Percentiles rank a stretch among this genome's conserved stretches.
Conservation (phyloP, 169 alveolate species). For the Miamiensis avidus region DNA sequence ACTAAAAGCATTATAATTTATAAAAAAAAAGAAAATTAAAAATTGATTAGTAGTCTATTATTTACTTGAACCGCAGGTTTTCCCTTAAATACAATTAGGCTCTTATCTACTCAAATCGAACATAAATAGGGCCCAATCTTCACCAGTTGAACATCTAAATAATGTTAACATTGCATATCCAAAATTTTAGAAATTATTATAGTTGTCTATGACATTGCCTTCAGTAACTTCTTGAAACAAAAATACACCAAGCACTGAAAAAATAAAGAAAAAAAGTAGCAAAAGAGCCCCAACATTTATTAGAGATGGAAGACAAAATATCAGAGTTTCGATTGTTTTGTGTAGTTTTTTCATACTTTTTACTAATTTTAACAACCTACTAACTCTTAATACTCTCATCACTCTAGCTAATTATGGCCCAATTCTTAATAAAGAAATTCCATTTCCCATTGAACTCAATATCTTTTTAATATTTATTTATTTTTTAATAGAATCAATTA, state of each 20-base stretch:
- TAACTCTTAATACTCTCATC: slow-evolving; percentile 63
- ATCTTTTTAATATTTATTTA: slow-evolving; percentile 39
- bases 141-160: slow-evolving; percentile 72
- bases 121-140: slow-evolving; percentile 65
- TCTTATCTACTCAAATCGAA: slow-evolving; percentile 15
- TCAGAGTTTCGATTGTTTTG: slow-evolving; percentile 62
- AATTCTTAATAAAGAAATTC: slow-evolving; percentile 47
- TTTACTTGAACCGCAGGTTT: slow-evolving; percentile 6
- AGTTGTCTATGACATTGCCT: slow-evolving; percentile 63
- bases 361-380: slow-evolving; percentile 61
- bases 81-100: neutral
- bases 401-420: slow-evolving; percentile 53
- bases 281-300: slow-evolving; percentile 54
- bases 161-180: slow-evolving; percentile 62
- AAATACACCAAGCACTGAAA: slow-evolving; percentile 66
- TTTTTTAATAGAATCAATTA: neutral
- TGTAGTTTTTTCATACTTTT: slow-evolving; percentile 61
- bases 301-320: slow-evolving; percentile 62
- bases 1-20: too few species aligned
- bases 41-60: slow-evolving; percentile 42
- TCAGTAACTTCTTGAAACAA: slow-evolving; percentile 64
- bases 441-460: slow-evolving; percentile 41
- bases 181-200: slow-evolving; percentile 65
- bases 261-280: slow-evolving; percentile 57
- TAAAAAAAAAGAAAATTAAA: too few species aligned